Percentiles rank a stretch among this genome's conserved stretches.
phyloP scores from a whole-genome alignment of 1,139 yeast genomes.

The Sugiyamaella pinicola region DNA sequence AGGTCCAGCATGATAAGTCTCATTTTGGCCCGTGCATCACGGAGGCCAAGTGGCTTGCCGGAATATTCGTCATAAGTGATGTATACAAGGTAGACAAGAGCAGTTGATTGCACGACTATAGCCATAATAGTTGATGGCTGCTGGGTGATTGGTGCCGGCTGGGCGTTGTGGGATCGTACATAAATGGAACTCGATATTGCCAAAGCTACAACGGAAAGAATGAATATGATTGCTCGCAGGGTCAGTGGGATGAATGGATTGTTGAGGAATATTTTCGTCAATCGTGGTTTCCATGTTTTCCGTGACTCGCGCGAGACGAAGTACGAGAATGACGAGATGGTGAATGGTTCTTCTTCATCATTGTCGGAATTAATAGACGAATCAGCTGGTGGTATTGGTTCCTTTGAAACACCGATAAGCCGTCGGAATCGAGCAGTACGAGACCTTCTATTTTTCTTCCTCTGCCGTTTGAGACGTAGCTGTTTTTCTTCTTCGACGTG shows the following conservation, averaged over 20 bases:
- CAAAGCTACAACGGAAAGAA: slow-evolving; percentile 40
- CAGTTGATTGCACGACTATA: slow-evolving; percentile 76
- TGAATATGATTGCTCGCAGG: slow-evolving; percentile 66
- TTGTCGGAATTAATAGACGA: neutral
- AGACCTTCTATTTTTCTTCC: slow-evolving; percentile 2
- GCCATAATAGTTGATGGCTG: slow-evolving; percentile 95
- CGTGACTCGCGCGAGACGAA: slow-evolving; percentile 37
- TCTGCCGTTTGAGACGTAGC: neutral
- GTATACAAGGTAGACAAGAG: slow-evolving; percentile 73
- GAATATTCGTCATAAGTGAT: slow-evolving; percentile 89
- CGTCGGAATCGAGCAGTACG: slow-evolving; percentile 2
- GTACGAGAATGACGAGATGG: slow-evolving; percentile 32
- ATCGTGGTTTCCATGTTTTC: slow-evolving; percentile 64
- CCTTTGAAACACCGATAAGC: neutral
- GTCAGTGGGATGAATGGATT: slow-evolving; percentile 82
- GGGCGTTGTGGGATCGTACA: slow-evolving; percentile 36
- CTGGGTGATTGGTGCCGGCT: slow-evolving; percentile 58
- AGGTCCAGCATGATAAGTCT: slow-evolving; percentile 76
- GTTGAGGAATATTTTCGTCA: slow-evolving; percentile 61
- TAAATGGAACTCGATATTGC: slow-evolving; percentile 37
- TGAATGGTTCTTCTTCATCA: slow-evolving; percentile 23
- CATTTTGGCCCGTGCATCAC: slow-evolving; percentile 82
- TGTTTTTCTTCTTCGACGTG: slow-evolving; percentile 11
- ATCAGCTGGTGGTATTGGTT: neutral
- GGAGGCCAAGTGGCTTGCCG: slow-evolving; percentile 86